Evolutionary conservation across 2,329 filamentous ascomycete genomes (phyloP).

Genomic region (Colletotrichum navitas): DNA sequence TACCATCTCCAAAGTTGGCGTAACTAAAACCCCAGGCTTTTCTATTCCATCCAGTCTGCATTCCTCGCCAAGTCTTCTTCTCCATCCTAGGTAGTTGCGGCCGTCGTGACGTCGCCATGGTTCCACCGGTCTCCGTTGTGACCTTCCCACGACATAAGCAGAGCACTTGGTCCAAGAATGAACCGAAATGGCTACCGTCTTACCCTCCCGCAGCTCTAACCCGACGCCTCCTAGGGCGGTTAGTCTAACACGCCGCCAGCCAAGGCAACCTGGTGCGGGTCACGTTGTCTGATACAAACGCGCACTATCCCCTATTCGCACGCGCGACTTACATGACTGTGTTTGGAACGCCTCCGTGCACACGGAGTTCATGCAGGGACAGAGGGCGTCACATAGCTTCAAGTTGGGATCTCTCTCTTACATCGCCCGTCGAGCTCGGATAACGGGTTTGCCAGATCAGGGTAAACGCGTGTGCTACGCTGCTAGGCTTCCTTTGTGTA

Average conservation of each 20-base stretch:
- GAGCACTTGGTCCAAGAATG: background rate
- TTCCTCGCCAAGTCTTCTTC: background rate
- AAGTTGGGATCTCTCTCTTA: background rate
- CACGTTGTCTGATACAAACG: constrained; percentile 1
- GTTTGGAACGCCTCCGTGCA: background rate
- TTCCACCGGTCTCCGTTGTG: background rate
- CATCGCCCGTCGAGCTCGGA: background rate
- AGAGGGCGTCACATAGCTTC: constrained; percentile 1
- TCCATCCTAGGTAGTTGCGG: background rate
- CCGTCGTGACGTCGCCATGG: background rate
- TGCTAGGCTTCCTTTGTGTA: background rate
- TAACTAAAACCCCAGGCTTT: background rate
- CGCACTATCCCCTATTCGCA: background rate
- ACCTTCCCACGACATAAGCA: background rate
- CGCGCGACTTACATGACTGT: constrained; percentile 18
- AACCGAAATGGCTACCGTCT: background rate
- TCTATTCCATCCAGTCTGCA: background rate
- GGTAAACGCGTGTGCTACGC: background rate
- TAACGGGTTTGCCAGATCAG: background rate
- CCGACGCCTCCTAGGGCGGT: constrained; percentile 15
- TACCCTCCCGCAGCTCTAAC: constrained; percentile 7
- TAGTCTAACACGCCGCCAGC: constrained; percentile 34
- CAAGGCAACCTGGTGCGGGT: constrained; percentile 27
- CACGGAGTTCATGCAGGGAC: background rate
- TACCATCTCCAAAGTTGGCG: constrained; percentile 17